Evolutionary conservation across 805 yeast species (phyloP).

Genomic region (Candida oleophila): DNA sequence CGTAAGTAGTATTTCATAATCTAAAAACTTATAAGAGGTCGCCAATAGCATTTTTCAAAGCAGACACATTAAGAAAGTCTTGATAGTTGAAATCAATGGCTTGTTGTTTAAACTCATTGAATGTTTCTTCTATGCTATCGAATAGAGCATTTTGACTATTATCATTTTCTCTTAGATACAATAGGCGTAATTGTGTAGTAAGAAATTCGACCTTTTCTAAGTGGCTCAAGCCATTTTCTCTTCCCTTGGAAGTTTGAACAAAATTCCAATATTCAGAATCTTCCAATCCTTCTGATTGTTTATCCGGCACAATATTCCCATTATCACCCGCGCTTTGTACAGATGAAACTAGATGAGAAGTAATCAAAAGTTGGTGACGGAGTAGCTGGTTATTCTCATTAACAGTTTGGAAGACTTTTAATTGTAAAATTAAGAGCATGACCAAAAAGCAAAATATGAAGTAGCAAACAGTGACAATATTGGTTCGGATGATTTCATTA

Average conservation of each 20-base stretch:
- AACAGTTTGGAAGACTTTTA: constrained; percentile 15
- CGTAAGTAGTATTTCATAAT: no score
- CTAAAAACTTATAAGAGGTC: constrained; percentile 12
- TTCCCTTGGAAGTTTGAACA: constrained; percentile 10
- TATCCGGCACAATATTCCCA: neutral
- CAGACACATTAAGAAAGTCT: constrained; percentile 12
- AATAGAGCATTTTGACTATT: constrained; percentile 1
- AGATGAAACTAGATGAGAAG: constrained; percentile 13
- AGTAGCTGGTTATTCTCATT: constrained; percentile 23
- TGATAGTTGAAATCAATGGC: constrained; percentile 13
- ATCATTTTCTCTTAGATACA: constrained; percentile 9
- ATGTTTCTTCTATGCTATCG: neutral
- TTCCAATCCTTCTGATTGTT: neutral
- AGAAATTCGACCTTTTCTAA: constrained; percentile 20
- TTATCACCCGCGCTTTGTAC: constrained; percentile 4
- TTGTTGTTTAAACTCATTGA: constrained; percentile 9
- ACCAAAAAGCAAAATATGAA: constrained; percentile 19
- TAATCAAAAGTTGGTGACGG: constrained; percentile 18
- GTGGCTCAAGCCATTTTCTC: constrained; percentile 15
- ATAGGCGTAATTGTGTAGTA: constrained; percentile 14
- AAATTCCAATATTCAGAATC: constrained; percentile 21
- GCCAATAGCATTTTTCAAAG: constrained; percentile 9
- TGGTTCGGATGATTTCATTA: constrained; percentile 11
- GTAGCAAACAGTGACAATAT: constrained; percentile 15
- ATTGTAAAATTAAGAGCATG: constrained; percentile 19